Base-by-base conservation (phyloP, 2,329 filamentous ascomycete species). In the Didymella arachidicola region DNA sequence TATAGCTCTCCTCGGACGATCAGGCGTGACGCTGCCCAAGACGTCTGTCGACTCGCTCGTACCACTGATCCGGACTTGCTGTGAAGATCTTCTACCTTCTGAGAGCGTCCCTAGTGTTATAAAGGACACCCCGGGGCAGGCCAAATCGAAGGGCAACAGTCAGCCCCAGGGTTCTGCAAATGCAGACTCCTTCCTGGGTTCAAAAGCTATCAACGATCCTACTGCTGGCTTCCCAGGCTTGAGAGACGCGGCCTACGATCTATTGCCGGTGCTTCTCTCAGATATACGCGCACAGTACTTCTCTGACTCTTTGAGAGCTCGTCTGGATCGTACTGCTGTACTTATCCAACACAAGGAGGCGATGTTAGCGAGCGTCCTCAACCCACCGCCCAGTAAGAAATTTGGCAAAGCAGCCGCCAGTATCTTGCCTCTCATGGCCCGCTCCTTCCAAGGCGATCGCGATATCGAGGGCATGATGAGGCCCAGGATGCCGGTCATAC, bases 281-380 rank as follows among this genome's bases (percentile, higher is more conserved):
- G 81, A 82, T 57, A 77, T 95, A 3, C 87, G 89, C 1, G 86
- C 89, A 55, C 81, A 86, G 48, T 82, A 87, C 71, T 78, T 96
- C 36, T 85, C 89, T n/a, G 86, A 89, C 8, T 86, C 89, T 2
- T 73, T 92, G 19, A 88, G 94, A 51, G 85, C 88, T 11, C 86
- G 92, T 47, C 82, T 97, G 62, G 92, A 97, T 71, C 89, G 91
- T 63, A 91, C 91, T 2, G 90, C 92, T 19, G 89, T 97, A 55
- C 79, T 97, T 22, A 85, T 83, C 5, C 82, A 84, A 59, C 83
- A 89, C 73, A 88, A 87, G 71, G 82, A 88, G 30, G 89, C 90
- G 41, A 91, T 97, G 84, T 72, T 95, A 11, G 87, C 92, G 6
- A 94, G 92, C 73, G 87, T 96, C 12, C 80, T 97, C 59, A 92